phyloP scores from a whole-genome alignment of 179 eudicot species.

The Spergularia azorica region DNA sequence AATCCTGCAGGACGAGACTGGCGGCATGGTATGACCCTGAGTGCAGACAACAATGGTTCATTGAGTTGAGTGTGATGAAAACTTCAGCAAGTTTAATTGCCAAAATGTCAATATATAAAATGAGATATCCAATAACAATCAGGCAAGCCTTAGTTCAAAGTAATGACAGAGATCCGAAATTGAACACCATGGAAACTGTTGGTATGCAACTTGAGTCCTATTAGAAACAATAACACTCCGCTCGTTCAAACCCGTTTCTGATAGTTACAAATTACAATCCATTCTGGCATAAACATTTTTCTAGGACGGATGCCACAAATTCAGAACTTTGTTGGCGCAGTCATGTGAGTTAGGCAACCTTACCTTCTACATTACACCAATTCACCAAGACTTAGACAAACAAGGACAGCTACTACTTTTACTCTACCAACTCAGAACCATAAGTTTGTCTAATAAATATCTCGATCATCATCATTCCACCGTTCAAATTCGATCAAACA shows the following conservation, averaged over 20 bases:
- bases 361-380: background rate
- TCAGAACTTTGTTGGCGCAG: background rate
- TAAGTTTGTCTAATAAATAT: background rate
- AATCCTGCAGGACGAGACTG: constrained; percentile 70
- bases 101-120: background rate
- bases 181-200: background rate
- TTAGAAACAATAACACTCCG: background rate
- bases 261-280: background rate
- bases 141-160: background rate
- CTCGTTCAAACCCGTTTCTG: background rate
- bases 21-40: constrained; percentile 86
- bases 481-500: background rate
- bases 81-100: constrained; percentile 5
- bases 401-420: too few species aligned
- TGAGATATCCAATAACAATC: background rate
- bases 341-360: constrained; percentile 7
- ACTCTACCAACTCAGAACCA: constrained; percentile 3
- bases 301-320: background rate
- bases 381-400: too few species aligned
- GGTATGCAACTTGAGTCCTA: background rate
- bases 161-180: background rate
- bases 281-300: background rate
- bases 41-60: constrained; percentile 4
- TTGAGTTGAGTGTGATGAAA: background rate
- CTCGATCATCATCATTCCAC: background rate